Evolutionary conservation across 2,329 filamentous ascomycete species (phyloP), one percentile per base, ranked within the genome.

Genomic region (Fusarium hainanense): DNA sequence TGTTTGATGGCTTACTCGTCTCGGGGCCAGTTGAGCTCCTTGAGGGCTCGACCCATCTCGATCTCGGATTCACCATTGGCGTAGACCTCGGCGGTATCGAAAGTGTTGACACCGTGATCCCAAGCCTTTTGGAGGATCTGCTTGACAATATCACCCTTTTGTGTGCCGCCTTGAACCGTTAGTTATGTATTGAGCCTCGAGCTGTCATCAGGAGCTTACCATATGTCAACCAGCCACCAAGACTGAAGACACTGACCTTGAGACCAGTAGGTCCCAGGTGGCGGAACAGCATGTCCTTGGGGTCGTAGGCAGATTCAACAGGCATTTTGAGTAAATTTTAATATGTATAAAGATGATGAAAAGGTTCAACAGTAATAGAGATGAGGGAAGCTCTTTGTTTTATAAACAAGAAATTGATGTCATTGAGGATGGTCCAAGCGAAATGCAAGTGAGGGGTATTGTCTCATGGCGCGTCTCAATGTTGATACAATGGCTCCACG

Each of bases 61-160:
- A 89, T 79, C 77, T 91, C 89, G 30, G 85, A 89, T 71, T 89
- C 82, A 61, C 89, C 89, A 20, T 83, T 87, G 69, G 85, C 82
- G 74, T 89, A 90, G 54, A 63, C 80, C 76, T 89, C 87, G 5
- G 87, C 87, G 20, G 82, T 85, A 71, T 89, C 88, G 69, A 89
- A 89, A 75, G 88, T 89, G 79, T 89, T 89, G 74, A 89, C 82
- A 6, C 88, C 88, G 40, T 80, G 79, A 61, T 89, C 85, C 74
- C 86, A 89, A 2, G 87, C 87, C n/a, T 84, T 82, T 76, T 88
- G 85, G 80, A 89, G 84, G 74, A 86, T 88, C 32, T 84, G 82
- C 73, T 86, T 88, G 2, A 88, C 87, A 61, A 85, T 85, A 58
- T 88, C 86, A 68, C 89, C 85, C 47, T 86, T 87, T 28, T 89